A percentile compares a stretch with the other conserved stretches of the same genome.
Evolutionary conservation across 148 eudicot species (phyloP).

Genomic region (Camellia granthamiana): DNA sequence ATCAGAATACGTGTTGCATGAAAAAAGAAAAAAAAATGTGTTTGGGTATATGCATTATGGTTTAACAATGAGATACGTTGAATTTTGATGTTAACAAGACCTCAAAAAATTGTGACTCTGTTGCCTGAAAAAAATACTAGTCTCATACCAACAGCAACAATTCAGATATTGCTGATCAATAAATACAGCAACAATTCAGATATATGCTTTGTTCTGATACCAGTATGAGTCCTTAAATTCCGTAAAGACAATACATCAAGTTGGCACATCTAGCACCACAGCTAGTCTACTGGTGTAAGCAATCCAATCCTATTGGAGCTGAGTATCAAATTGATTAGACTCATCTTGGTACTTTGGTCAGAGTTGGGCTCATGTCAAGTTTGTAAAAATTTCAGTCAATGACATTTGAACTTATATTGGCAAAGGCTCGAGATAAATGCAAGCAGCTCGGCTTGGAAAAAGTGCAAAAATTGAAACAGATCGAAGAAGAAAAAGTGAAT

Average conservation of each 20-base stretch:
- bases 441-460: not conserved
- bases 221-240: too few species aligned
- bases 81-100: not conserved
- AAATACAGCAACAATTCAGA: not conserved
- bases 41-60: not conserved
- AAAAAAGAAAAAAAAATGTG: too few species aligned
- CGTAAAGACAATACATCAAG: too few species aligned
- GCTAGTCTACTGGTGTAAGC: not conserved
- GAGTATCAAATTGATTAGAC: not conserved
- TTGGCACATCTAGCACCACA: not conserved
- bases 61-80: not conserved
- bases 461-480: not conserved
- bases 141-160: not conserved
- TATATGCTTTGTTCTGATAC: not conserved
- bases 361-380: not conserved
- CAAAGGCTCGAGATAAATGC: not conserved
- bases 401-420: not conserved
- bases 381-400: not conserved
- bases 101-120: not conserved
- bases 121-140: not conserved
- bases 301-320: not conserved
- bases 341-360: not conserved
- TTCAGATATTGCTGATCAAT: not conserved
- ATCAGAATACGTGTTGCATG: not conserved
- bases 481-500: not conserved